Percentiles rank a stretch among this genome's conserved stretches.
Conservation (phyloP, 805 yeast species). For the Nakazawaea pomicola region DNA sequence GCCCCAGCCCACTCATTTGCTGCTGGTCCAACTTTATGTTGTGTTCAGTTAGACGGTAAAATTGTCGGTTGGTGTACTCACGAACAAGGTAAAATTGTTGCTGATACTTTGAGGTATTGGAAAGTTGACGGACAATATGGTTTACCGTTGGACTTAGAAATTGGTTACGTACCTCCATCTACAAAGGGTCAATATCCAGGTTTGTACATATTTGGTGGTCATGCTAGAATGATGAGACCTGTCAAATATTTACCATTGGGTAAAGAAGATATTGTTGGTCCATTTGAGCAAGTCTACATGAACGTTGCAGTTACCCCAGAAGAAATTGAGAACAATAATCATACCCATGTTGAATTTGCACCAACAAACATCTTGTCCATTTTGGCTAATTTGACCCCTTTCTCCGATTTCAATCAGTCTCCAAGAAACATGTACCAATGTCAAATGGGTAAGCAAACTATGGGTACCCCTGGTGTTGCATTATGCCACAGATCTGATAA, state of each 20-base stretch:
- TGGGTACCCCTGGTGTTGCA: slow-evolving; percentile 99
- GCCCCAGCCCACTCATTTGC: slow-evolving; percentile 73
- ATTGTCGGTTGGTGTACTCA: slow-evolving; percentile 94
- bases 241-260: slow-evolving; percentile 85
- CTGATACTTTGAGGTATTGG: slow-evolving; percentile 89
- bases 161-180: slow-evolving; percentile 96
- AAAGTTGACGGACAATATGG: slow-evolving; percentile 76
- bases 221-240: slow-evolving; percentile 94
- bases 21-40: slow-evolving; percentile 84
- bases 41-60: slow-evolving; percentile 91
- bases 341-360: slow-evolving; percentile 89
- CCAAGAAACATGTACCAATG: slow-evolving; percentile 95
- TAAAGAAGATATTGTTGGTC: slow-evolving; percentile 86
- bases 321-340: slow-evolving; percentile 77
- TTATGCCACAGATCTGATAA: slow-evolving; percentile 89
- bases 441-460: slow-evolving; percentile 98
- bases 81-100: slow-evolving; percentile 77
- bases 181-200: slow-evolving; percentile 97
- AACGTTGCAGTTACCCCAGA: slow-evolving; percentile 91
- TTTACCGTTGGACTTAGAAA: slow-evolving; percentile 83
- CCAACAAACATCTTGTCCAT: slow-evolving; percentile 95
- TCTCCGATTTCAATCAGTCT: slow-evolving; percentile 96
- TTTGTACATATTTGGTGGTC: slow-evolving; percentile 83
- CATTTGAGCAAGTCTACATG: slow-evolving; percentile 97
- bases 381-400: slow-evolving; percentile 95